Conservation (phyloP, 2,329 filamentous ascomycete species). For the Paecilomyces variotii region DNA sequence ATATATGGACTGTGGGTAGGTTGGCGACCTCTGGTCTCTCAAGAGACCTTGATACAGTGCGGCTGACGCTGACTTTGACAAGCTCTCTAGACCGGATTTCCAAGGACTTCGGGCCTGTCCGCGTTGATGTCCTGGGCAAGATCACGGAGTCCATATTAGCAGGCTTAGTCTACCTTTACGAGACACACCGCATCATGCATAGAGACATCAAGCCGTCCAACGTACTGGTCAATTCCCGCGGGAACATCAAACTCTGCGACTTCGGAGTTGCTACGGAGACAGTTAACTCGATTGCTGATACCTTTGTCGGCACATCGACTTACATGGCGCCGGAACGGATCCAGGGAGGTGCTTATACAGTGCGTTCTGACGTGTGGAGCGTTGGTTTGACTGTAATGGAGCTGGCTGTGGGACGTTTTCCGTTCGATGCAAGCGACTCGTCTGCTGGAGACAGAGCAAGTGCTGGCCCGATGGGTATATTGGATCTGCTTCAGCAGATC, state of each 20-base stretch:
- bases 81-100: conserved; percentile 86
- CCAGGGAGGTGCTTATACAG: conserved; percentile 91
- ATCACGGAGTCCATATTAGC: conserved; percentile 93
- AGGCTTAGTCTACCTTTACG: conserved; percentile 90
- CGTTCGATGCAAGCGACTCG: conserved; percentile 77
- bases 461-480: conserved; percentile 76
- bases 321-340: conserved; percentile 99
- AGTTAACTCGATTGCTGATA: conserved; percentile 96
- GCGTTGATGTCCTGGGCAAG: conserved; percentile 93
- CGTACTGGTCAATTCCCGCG: conserved; percentile 88
- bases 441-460: conserved; percentile 60
- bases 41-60: not conserved
- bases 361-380: conserved; percentile 99
- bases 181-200: conserved; percentile 96
- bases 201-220: conserved; percentile 98
- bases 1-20: conserved; percentile 98
- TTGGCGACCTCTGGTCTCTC: conserved; percentile 13
- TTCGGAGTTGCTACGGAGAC: conserved; percentile 98
- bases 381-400: conserved; percentile 95
- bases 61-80: conserved; percentile 32
- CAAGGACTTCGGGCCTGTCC: conserved; percentile 86
- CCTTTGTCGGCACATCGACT: conserved; percentile 95
- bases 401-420: conserved; percentile 92
- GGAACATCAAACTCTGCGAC: conserved; percentile 94
- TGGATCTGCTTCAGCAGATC: conserved; percentile 94